A percentile compares a stretch with the other conserved stretches of the same genome.
Conservation (phyloP, 1,139 yeast genomes). For the Ogataea hybrid region DNA sequence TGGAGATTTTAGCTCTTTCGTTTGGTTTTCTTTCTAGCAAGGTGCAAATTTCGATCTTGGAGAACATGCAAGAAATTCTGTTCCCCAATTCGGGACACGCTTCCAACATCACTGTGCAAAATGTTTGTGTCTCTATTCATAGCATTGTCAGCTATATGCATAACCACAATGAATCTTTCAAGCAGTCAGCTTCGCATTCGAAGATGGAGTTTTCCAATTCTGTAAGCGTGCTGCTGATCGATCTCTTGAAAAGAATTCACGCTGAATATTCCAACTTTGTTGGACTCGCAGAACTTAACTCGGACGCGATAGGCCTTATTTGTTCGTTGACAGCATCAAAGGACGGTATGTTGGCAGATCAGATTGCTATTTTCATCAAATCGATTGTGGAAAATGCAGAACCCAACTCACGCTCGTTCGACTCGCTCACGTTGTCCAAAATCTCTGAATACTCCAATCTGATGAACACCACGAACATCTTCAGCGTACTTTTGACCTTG, state of each 20-base stretch:
- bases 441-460: constrained; percentile 52
- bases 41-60: constrained; percentile 83
- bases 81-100: constrained; percentile 34
- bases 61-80: constrained; percentile 64
- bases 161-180: constrained; percentile 27
- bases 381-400: constrained; percentile 58
- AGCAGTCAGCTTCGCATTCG: constrained; percentile 7
- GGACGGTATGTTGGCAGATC: constrained; percentile 40
- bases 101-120: constrained; percentile 37
- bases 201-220: constrained; percentile 40
- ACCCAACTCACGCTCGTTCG: constrained; percentile 67
- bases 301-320: constrained; percentile 67
- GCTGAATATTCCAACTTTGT: constrained; percentile 32
- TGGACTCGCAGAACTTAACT: constrained; percentile 39
- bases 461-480: constrained; percentile 37
- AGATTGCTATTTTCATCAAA: constrained; percentile 54
- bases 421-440: constrained; percentile 57
- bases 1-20: constrained; percentile 68
- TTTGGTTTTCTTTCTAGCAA: constrained; percentile 76
- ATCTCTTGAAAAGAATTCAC: constrained; percentile 52
- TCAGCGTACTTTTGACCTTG: constrained; percentile 59
- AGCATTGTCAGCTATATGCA: constrained; percentile 45
- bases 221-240: constrained; percentile 51
- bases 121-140: constrained; percentile 62
- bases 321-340: constrained; percentile 41